These are phyloP conservation scores for Lyophyllum shimeji DNA, from an alignment of 768 basidiomycete species.

Conservation along the genomic window DNA sequence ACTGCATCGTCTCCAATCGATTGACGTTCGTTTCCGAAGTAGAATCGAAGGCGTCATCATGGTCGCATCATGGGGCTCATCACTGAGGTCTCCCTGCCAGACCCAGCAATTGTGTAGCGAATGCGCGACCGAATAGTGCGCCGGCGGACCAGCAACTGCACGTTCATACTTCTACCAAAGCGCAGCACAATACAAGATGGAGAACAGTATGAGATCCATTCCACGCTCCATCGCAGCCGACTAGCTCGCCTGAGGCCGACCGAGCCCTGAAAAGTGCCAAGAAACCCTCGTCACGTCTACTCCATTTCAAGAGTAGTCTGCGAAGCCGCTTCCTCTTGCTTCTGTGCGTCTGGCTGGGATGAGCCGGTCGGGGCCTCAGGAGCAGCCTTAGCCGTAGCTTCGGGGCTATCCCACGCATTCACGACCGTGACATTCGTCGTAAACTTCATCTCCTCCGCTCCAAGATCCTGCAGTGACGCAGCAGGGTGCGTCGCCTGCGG, in stretches of 20 bases:
- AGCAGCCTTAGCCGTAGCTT: neutral
- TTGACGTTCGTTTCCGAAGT: neutral
- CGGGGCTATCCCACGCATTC: neutral
- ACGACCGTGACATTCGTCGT: slow-evolving; percentile 12
- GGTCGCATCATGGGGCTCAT: neutral
- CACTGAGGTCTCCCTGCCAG: neutral
- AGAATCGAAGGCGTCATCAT: neutral
- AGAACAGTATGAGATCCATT: too few relatives aligned
- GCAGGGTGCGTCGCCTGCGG: slow-evolving; percentile 5
- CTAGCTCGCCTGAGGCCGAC: neutral
- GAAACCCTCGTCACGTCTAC: neutral
- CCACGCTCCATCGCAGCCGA: neutral
- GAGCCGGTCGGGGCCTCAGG: neutral
- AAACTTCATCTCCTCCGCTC: slow-evolving; percentile 3
- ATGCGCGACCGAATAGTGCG: neutral
- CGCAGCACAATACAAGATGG: too few relatives aligned
- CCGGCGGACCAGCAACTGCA: too few relatives aligned
- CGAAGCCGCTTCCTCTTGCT: neutral
- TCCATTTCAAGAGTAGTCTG: neutral
- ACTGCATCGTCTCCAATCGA: neutral
- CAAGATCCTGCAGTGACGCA: slow-evolving; percentile 5
- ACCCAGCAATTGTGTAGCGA: neutral
- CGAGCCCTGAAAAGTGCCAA: neutral
- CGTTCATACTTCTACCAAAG: too few relatives aligned
- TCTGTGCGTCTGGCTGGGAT: neutral